These are phyloP conservation scores for Neurospora intermedia DNA, from an alignment of 495 filamentous ascomycete genomes.

Conservation along the genomic window DNA sequence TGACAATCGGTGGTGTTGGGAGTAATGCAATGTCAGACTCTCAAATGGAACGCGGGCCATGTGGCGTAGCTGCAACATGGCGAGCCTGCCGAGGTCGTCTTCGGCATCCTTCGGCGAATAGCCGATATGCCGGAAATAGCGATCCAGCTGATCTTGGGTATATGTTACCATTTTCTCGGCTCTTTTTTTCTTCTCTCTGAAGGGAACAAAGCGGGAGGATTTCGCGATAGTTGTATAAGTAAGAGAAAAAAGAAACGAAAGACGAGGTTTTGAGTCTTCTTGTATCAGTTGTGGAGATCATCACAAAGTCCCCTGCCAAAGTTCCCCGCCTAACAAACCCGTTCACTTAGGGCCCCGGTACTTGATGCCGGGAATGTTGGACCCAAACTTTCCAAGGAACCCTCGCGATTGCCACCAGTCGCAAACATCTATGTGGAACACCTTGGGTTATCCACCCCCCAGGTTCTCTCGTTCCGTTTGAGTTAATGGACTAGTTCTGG, in stretches of 20 bases:
- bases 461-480: neutral
- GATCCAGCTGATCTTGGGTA: constrained; percentile 14
- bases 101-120: neutral
- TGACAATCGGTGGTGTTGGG: constrained; percentile 35
- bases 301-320: neutral
- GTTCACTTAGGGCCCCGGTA: neutral
- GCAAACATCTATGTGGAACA: neutral
- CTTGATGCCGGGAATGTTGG: neutral
- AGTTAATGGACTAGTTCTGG: neutral
- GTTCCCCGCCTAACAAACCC: neutral
- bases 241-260: neutral
- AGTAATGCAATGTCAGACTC: constrained; percentile 47
- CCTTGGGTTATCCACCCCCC: neutral
- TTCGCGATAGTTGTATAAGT: neutral
- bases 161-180: constrained; percentile 13
- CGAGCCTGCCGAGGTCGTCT: constrained; percentile 23
- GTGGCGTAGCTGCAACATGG: constrained; percentile 36
- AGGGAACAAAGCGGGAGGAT: neutral
- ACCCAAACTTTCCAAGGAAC: neutral
- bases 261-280: neutral
- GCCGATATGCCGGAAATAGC: constrained; percentile 37
- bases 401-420: neutral
- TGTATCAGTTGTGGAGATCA: neutral
- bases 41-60: constrained; percentile 60
- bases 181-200: neutral